These are phyloP conservation scores for Monosporozyma aquatica DNA, from an alignment of 805 yeast species.

Conservation along the genomic window DNA sequence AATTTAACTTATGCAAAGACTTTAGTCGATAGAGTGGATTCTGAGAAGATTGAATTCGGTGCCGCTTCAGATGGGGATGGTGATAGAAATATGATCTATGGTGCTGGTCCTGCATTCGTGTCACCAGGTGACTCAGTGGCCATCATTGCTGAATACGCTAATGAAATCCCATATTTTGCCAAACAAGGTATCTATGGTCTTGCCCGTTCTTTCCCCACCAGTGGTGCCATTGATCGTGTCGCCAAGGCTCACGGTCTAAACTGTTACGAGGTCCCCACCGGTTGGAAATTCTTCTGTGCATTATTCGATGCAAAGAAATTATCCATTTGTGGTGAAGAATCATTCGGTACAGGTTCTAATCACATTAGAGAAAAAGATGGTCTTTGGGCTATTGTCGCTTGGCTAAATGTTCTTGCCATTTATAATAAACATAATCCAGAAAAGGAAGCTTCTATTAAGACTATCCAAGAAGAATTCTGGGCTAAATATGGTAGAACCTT, in stretches of 20 bases:
- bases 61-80: conserved; percentile 99
- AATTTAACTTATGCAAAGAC: conserved; percentile 89
- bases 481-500: conserved; percentile 88
- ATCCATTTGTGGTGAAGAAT: conserved; percentile 96
- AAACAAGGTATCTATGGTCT: conserved; percentile 81
- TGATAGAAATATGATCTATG: conserved; percentile 97
- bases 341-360: conserved; percentile 96
- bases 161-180: conserved; percentile 85
- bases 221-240: conserved; percentile 87
- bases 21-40: conserved; percentile 78
- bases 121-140: conserved; percentile 99
- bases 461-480: conserved; percentile 85
- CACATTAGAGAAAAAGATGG: conserved; percentile 98
- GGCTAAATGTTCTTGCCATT: conserved; percentile 91
- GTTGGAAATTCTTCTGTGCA: conserved; percentile 98
- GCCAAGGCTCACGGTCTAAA: conserved; percentile 68
- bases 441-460: conserved; percentile 55
- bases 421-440: conserved; percentile 55
- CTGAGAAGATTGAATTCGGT: conserved; percentile 77
- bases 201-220: conserved; percentile 97
- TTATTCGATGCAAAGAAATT: conserved; percentile 86
- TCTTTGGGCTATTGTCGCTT: conserved; percentile 93
- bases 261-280: conserved; percentile 94
- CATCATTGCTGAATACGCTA: conserved; percentile 87
- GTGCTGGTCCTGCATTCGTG: conserved; percentile 78